Base-by-base conservation (phyloP, 352 stramenopile genomes). In the Globisporangium acanthophoron region DNA sequence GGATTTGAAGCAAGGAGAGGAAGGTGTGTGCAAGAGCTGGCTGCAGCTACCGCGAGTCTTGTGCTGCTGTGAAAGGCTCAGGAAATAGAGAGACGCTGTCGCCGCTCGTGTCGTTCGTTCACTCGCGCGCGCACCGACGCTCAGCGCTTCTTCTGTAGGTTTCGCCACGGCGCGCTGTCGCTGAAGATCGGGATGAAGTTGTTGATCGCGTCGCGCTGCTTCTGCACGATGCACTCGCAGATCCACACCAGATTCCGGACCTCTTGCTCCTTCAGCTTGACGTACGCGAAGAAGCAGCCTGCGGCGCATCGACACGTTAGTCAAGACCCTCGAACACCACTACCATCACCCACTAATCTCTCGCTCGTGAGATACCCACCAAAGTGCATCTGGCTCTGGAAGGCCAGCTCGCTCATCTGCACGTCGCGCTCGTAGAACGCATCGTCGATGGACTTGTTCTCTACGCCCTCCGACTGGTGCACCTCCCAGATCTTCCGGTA, bases 201-300 rank as follows among this genome's bases (percentile, higher is more conserved):
- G 78, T 98, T 92, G 75, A 99, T 99, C 59, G 98, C 93, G 63
- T 99, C 97, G 67, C 98, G 97, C 81, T 99, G 96, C 66, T 98
- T 94, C 79, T 99, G 97, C 48, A 99, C 85, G 66, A 99, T 99
- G 74, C 97, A 99, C 76, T 99, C 97, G 62, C 83, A 97, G 78
- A 99, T 98, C 97, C 97, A 99, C 54, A 99, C 96, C 57, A 99
- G 87, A 79, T 99, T 99, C 65, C 97, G 91, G 66, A 99, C 98
- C 70, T 99, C 97, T 80, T 99, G 96, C 76, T 99, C 96, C 91
- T 99, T 99, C 58, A 99, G 85, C 85, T 99, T 99, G 44, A 99
- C 92, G 77, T 99, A 99, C 49, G 96, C 95, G 81, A 99, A 99
- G 76, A 99, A 99, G 63, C 87, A 92, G 9, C 74, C 78, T 87